Base-by-base conservation (phyloP, 441 rosid species). In the Corymbia calophylla region DNA sequence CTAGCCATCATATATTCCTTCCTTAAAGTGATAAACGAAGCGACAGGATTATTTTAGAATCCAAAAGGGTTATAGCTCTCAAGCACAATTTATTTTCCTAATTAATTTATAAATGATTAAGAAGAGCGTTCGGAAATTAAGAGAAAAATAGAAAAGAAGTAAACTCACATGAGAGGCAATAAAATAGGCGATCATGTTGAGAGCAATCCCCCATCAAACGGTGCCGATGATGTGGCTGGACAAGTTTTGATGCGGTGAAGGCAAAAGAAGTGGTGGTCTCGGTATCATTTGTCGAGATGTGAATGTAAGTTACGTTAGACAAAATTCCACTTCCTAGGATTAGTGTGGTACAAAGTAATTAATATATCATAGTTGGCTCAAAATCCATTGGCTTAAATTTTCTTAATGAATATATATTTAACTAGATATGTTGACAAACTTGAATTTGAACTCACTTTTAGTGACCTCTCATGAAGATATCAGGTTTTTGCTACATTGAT, bases 131-230 rank as follows among this genome's bases (percentile, higher is more conserved):
- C 21, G 39, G 44, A 66, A 31, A n/a, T 31, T 66, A 66, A 48
- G 32, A n/a, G 11, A 44, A 5, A 56, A 23, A 14, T 44, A 6
- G 9, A 53, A 62, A 51, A 66, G 77, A 47, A 48, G 47, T 4
- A 35, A 48, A 92, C 98, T 94, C 94, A 96, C 98, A 86, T 95
- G 99, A 11, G 99, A 95, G 2, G 99, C 99, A 49, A 97, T 98
- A 54, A 97, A 97, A 88, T 96, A 94, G 25, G 97, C 96, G 11
- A 96, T 93, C 97, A 97, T 91, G 93, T 97, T 97, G 91, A 97
- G 98, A 47, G 94, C 96, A 55, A 97, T 94, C 31, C 98, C 99
- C 98, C 97, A 95, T 98, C 99, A 97, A 80, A 95, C 96, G 3
- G 96, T 95, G 12, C 99, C 98, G 87, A 95, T 96, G 53, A 96